Conservation (phyloP, 805 yeast species). For the Kregervanrija delftensis region DNA sequence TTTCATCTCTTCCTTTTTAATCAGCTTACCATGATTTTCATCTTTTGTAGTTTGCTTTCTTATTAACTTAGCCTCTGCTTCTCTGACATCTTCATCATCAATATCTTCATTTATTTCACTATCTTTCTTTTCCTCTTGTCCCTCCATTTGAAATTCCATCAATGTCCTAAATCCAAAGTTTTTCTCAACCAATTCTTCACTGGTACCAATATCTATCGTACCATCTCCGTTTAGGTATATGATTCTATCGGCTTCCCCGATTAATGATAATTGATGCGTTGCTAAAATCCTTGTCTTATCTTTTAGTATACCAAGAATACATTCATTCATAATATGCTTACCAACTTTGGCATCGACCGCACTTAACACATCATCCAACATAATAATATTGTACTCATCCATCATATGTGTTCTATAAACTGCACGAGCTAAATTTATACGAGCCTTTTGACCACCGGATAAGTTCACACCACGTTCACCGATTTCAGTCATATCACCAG, state of each 20-base stretch:
- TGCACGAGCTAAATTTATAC: conserved; percentile 73
- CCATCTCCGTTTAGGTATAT: conserved; percentile 63
- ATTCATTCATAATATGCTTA: conserved; percentile 64
- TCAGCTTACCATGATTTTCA: conserved; percentile 25
- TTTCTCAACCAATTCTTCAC: conserved; percentile 40
- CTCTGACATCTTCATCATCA: conserved; percentile 21
- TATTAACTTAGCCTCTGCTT: conserved; percentile 16
- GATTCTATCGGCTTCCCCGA: conserved; percentile 61
- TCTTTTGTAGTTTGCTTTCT: conserved; percentile 21
- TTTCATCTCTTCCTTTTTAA: conserved; percentile 25
- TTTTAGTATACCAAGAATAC: conserved; percentile 50
- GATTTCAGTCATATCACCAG: conserved; percentile 72
- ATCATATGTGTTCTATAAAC: conserved; percentile 36
- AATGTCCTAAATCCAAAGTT: conserved; percentile 44
- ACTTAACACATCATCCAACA: conserved; percentile 73
- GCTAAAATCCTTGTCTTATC: conserved; percentile 65
- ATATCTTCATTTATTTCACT: conserved; percentile 16
- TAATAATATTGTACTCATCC: conserved; percentile 54
- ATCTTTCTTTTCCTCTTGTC: neutral
- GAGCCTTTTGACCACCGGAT: conserved; percentile 86
- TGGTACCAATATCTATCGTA: conserved; percentile 50
- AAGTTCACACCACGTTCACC: conserved; percentile 83
- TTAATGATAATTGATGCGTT: conserved; percentile 72
- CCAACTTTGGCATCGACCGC: too few relatives aligned
- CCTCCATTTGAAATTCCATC: conserved; percentile 33